These are phyloP conservation scores for Selaginella moellendorffii DNA, from an alignment of 75 land plant genomes.

Conservation along the genomic window DNA sequence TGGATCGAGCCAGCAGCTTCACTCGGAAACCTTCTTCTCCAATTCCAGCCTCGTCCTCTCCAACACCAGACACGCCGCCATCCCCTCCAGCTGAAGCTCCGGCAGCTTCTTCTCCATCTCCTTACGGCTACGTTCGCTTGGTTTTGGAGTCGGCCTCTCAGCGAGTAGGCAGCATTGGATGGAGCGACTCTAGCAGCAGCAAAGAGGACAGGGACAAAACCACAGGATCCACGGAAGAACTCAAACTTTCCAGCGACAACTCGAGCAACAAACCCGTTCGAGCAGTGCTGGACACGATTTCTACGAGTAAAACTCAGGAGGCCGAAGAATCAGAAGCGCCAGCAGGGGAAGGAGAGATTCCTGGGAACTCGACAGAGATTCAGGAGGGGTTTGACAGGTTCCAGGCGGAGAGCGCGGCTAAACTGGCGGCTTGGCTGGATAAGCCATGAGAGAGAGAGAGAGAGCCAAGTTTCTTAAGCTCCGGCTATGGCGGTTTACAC, in stretches of 20 bases:
- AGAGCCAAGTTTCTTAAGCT: no score
- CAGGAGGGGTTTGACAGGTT: conserved; percentile 39
- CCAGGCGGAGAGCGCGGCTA: conserved; percentile 48
- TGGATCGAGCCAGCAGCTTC: conserved; percentile 37
- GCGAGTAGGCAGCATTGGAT: not conserved
- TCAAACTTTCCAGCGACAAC: conserved; percentile 1
- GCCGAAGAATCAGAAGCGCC: conserved; percentile 27
- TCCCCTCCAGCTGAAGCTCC: conserved; percentile 12
- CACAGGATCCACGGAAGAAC: not conserved
- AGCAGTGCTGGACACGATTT: not conserved
- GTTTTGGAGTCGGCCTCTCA: conserved; percentile 10
- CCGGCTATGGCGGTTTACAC: no score
- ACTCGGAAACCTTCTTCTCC: not conserved
- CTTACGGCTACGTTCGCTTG: not conserved
- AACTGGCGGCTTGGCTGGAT: conserved; percentile 54
- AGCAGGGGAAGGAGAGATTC: conserved; percentile 9
- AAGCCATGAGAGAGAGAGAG: no score
- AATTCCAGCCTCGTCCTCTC: not conserved
- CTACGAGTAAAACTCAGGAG: conserved; percentile 10
- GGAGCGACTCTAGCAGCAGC: not conserved
- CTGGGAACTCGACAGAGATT: conserved; percentile 8
- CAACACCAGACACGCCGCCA: not conserved
- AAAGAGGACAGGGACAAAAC: not conserved
- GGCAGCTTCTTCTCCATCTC: not conserved
- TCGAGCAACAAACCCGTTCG: not conserved